These are phyloP conservation scores for Aspergillus olivimuriae DNA, from an alignment of 495 filamentous ascomycete genomes.

Conservation along the genomic window DNA sequence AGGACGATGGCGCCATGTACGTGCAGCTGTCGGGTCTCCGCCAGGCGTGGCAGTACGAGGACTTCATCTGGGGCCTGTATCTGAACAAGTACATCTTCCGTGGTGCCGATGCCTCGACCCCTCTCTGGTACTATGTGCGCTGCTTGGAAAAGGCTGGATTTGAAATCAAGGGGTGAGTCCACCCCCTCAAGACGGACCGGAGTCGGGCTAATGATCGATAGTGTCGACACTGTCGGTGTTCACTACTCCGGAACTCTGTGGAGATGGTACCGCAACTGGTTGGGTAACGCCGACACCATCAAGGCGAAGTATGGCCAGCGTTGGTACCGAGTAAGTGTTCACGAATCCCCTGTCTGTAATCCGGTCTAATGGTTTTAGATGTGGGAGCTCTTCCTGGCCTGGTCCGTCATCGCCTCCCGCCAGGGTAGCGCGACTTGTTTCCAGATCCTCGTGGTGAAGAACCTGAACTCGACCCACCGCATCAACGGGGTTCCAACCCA, in stretches of 20 bases:
- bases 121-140: constrained; percentile 65
- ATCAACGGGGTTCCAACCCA: constrained; percentile 19
- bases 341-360: too few species aligned
- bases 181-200: not conserved
- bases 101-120: constrained; percentile 78
- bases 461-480: constrained; percentile 24
- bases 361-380: constrained; percentile 10
- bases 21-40: constrained; percentile 78
- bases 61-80: constrained; percentile 80
- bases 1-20: constrained; percentile 80
- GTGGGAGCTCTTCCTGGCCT: constrained; percentile 29
- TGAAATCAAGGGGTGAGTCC: constrained; percentile 36
- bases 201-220: not conserved
- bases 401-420: constrained; percentile 25
- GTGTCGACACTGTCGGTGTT: constrained; percentile 47
- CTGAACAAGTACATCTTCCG: constrained; percentile 94
- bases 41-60: constrained; percentile 84
- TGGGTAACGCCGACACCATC: constrained; percentile 44
- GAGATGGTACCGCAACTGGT: constrained; percentile 53
- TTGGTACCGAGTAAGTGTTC: constrained; percentile 45
- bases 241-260: constrained; percentile 52
- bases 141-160: constrained; percentile 70
- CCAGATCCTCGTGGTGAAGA: constrained; percentile 28
- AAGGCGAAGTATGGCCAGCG: constrained; percentile 44
- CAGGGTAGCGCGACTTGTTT: constrained; percentile 25